Percentiles rank a stretch among this genome's conserved stretches.
phyloP scores from a whole-genome alignment of 2,329 filamentous ascomycete species.

The Talaromyces amestolkiae region DNA sequence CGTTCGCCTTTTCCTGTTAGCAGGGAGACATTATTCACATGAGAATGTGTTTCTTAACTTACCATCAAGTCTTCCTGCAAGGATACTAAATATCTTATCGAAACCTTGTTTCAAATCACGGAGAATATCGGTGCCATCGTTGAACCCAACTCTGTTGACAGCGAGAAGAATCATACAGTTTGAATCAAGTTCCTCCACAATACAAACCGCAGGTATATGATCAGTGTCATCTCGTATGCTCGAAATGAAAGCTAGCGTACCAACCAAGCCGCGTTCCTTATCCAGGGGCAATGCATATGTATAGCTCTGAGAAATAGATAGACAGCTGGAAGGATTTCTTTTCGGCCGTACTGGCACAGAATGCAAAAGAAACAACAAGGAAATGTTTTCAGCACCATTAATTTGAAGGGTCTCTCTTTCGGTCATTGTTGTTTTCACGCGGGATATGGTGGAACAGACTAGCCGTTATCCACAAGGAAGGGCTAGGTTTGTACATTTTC shows the following conservation, averaged over 20 bases:
- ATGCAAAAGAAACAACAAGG: conserved; percentile 18
- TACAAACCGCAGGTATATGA: conserved; percentile 37
- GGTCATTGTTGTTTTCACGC: not conserved
- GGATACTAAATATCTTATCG: not conserved
- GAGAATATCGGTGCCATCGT: conserved; percentile 23
- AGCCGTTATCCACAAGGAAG: not conserved
- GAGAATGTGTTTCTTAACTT: not conserved
- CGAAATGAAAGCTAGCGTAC: conserved; percentile 36
- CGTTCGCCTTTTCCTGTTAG: not conserved
- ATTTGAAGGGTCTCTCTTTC: not conserved
- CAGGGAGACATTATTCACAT: not conserved
- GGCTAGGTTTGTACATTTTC: too few species aligned
- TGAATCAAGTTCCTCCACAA: conserved; percentile 26
- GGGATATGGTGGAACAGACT: not conserved
- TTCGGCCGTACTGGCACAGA: not conserved
- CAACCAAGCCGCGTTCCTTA: conserved; percentile 30
- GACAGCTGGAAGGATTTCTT: not conserved
- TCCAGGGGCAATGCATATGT: conserved; percentile 32
- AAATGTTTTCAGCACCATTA: conserved; percentile 14
- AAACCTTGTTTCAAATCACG: conserved; percentile 1
- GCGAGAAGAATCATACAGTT: conserved; percentile 30
- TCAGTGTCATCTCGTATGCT: conserved; percentile 29
- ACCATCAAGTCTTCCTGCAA: not conserved
- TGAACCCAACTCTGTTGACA: conserved; percentile 28
- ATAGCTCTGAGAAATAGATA: not conserved